phyloP scores from a whole-genome alignment of 2,329 filamentous ascomycete species.

The Magnaporthiopsis rhizophila region DNA sequence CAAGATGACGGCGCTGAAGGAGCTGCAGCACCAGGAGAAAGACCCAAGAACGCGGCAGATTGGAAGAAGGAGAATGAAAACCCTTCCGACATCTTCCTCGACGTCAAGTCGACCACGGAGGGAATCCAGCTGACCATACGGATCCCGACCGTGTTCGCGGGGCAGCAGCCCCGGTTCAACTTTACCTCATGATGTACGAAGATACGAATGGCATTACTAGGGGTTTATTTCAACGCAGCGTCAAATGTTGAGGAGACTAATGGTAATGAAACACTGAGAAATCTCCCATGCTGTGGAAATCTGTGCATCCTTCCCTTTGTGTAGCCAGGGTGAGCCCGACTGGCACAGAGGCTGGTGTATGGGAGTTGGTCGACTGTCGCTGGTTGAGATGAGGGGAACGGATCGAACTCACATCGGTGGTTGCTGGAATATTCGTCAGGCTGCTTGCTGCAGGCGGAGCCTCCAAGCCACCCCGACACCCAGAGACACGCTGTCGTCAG shows the following conservation, averaged over 20 bases:
- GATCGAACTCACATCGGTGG: not conserved
- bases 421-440: not conserved
- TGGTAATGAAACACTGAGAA: not conserved
- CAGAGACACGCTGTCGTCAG: not conserved
- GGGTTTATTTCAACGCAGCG: not conserved
- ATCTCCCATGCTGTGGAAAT: not conserved
- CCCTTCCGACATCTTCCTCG: constrained; percentile 47
- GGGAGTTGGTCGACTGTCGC: not conserved
- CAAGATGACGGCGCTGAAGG: constrained; percentile 12
- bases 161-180: constrained; percentile 21
- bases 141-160: constrained; percentile 46
- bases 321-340: not conserved
- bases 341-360: not conserved
- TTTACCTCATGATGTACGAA: constrained; percentile 17
- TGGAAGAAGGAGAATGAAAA: constrained; percentile 32
- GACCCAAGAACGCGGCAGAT: constrained; percentile 20
- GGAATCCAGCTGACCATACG: constrained; percentile 50
- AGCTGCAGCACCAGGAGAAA: constrained; percentile 21
- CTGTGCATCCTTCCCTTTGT: not conserved
- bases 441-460: too few species aligned
- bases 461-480: too few species aligned
- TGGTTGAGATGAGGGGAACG: not conserved
- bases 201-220: not conserved
- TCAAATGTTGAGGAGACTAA: not conserved
- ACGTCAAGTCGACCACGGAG: constrained; percentile 49